Evolutionary conservation across 768 basidiomycete species (phyloP), one percentile per base, ranked within the genome.

Genomic region (Hirschioporus abietinus): DNA sequence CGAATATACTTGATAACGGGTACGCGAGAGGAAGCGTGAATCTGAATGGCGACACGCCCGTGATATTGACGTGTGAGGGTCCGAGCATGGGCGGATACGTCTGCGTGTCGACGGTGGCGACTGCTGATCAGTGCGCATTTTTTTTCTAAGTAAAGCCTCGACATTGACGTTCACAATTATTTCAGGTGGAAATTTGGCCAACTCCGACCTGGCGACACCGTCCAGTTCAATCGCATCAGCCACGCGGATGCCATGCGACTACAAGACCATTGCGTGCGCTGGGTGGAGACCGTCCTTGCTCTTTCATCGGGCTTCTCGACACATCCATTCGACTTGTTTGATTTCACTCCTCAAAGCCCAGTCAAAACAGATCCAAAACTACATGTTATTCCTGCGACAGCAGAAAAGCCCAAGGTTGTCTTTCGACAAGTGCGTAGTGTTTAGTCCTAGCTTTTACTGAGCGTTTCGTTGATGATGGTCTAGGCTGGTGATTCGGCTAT

Each of bases 111-210:
- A 30, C 30, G 30, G 8, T 30, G 30, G 30, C 30, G 30, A 30
- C 30, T 3, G 30, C 30, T 30, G 30, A 30, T 3, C 30, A 30
- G 8, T 30, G 30, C 4, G 30, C 30, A 30, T 8, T 30, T 30
- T 30, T 8, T 30, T 30, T 3, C 8, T 30, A 30, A 30, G 30
- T 30, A 30, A 30, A 30, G 2, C 30, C 8, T 8, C 8, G 4
- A 30, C 4, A 30, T 8, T 30, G 30, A 30, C 30, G 30, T 30
- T 8, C 30, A 30, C 30, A 30, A 30, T n/a, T 64, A n/a, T 23
- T 66, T 70, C 52, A 86, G 87, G 76, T 90, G 88, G 88, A 88
- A 89, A 69, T 67, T 89, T 7, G 89, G 89, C 0, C 89, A 91
- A 71, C 70, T 89, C 27, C 78, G 81, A 23, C 84, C 88, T 0